Base-by-base conservation (phyloP, 495 filamentous ascomycete genomes). In the Pseudevernia furfuracea region DNA sequence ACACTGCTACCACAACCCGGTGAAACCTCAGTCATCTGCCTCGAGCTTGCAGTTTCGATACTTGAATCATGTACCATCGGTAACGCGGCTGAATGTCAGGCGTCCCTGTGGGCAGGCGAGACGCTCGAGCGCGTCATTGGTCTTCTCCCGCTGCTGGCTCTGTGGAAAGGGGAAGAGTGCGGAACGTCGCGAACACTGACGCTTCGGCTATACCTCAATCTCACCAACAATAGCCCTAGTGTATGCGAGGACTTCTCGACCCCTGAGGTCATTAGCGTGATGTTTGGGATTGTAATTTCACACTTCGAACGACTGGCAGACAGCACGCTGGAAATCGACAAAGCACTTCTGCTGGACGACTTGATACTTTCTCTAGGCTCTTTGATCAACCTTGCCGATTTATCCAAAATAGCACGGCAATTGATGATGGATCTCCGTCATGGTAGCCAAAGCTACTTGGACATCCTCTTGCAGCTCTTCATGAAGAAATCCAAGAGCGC, bases 301-400 rank as follows among this genome's bases (percentile, higher is more conserved):
- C 72, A 75, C 46, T 79, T 79, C 49, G 53, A 65, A 21, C 66
- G 75, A 32, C 65, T 81, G 32, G 74, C 78, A 7, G 73, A 75
- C n/a, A 70, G 75, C 56, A 64, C 77, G 12, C 71, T 71, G 17
- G 75, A 77, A 38, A 73, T 84, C 32, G 74, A 84, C 43, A 76
- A 79, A 49, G 68, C 68, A 44, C 69, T 79, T 38, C 70, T 80
- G 21, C 74, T 92, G 30, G 88, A 97, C 66, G 80, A 81, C 30
- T 81, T 96, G 25, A 85, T 96, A 58, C 79, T 97, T 62, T 82
- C 87, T 53, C 76, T 96, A 41, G 95, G 92, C 0, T 84, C 88
- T 60, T 83, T 96, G 71, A 96, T 94, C 70, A 98, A 98, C 71
- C 81, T 97, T 66, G 86, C 87, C 23, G 93, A 96, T 70, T 85